Conservation (phyloP, 2,329 filamentous ascomycete genomes). For the Neonectria ditissima region DNA sequence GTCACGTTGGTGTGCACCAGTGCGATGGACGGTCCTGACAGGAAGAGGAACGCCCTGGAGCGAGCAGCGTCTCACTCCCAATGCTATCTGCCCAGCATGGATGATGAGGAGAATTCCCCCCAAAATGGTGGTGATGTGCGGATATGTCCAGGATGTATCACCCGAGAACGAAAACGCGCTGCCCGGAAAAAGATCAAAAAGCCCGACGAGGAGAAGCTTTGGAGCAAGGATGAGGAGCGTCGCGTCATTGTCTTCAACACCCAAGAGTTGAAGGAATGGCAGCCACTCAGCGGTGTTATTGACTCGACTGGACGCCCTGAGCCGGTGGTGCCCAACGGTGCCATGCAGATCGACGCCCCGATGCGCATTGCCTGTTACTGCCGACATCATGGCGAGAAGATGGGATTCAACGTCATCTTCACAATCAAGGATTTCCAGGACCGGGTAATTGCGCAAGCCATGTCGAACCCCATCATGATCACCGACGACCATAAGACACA, state of each 20-base stretch:
- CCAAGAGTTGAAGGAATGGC: slow-evolving; percentile 87
- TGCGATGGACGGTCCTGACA: slow-evolving; percentile 81
- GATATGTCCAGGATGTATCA: slow-evolving; percentile 93
- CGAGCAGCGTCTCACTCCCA: slow-evolving; percentile 59
- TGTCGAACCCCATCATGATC: slow-evolving; percentile 92
- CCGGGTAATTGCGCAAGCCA: slow-evolving; percentile 82
- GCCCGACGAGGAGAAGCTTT: slow-evolving; percentile 89
- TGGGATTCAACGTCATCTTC: slow-evolving; percentile 93
- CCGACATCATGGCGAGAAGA: slow-evolving; percentile 92
- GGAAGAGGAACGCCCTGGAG: slow-evolving; percentile 75
- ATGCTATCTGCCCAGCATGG: slow-evolving; percentile 51
- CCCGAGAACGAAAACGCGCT: slow-evolving; percentile 89
- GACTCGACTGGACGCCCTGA: slow-evolving; percentile 57
- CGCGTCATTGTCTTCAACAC: slow-evolving; percentile 94
- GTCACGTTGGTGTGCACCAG: slow-evolving; percentile 91
- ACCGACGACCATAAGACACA: slow-evolving; percentile 98
- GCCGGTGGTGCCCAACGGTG: slow-evolving; percentile 64
- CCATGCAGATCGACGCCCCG: slow-evolving; percentile 83
- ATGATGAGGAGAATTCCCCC: slow-evolving; percentile 76
- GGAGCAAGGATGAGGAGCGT: slow-evolving; percentile 82
- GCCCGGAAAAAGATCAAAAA: slow-evolving; percentile 94
- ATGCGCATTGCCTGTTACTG: slow-evolving; percentile 99
- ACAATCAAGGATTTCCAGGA: slow-evolving; percentile 87
- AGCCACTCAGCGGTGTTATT: slow-evolving; percentile 67
- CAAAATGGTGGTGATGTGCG: slow-evolving; percentile 92